These are phyloP conservation scores for Suillus hirtellus DNA, from an alignment of 768 basidiomycete species.

Conservation along the genomic window DNA sequence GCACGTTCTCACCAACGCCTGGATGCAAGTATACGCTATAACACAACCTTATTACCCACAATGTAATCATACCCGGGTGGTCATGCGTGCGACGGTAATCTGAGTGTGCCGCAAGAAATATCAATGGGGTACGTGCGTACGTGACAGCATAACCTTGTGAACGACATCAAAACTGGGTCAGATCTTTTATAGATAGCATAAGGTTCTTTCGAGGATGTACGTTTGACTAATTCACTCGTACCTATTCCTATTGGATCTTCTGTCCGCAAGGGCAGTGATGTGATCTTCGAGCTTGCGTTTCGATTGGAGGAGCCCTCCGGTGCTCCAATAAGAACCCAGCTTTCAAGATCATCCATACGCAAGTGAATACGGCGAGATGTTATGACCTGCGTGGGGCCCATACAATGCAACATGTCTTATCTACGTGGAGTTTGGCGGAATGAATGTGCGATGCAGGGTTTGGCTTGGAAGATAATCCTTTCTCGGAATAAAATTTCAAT, in stretches of 20 bases:
- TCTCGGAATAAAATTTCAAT: background rate
- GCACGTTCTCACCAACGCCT: background rate
- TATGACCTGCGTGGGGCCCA: background rate
- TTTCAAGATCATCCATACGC: background rate
- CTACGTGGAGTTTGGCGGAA: background rate
- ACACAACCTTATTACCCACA: background rate
- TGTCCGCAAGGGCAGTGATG: background rate
- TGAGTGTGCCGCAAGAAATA: background rate
- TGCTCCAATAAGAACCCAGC: background rate
- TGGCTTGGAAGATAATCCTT: background rate
- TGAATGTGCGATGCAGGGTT: background rate
- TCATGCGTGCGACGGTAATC: background rate
- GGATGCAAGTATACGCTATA: background rate
- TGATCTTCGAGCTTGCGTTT: background rate
- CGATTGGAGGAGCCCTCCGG: background rate
- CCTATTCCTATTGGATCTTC: background rate
- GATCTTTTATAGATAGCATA: background rate
- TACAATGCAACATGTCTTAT: background rate
- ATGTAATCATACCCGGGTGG: background rate
- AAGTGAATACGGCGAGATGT: background rate
- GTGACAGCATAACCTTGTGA: background rate
- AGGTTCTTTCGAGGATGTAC: background rate
- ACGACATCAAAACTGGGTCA: background rate
- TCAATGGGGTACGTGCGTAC: background rate
- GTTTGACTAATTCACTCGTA: background rate